Conservation (phyloP, 83 land plant species). For the Picea abies region DNA sequence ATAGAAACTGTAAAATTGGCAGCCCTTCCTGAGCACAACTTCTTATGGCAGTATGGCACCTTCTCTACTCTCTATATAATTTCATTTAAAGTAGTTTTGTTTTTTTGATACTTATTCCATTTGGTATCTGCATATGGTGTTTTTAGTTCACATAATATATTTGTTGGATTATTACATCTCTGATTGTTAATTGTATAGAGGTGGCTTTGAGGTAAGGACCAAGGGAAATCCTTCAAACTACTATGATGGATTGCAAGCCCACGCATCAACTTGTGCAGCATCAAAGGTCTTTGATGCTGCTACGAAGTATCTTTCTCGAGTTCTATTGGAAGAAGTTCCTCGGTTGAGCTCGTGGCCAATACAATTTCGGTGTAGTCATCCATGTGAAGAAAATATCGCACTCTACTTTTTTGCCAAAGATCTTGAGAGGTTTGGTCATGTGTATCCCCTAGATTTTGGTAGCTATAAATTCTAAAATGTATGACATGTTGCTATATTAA, state of each 20-base stretch:
- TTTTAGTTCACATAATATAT: not conserved
- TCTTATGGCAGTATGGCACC: constrained; percentile 68
- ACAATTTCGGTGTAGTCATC: constrained; percentile 41
- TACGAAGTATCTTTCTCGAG: constrained; percentile 31
- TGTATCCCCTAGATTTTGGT: not conserved
- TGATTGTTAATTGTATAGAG: constrained; percentile 42
- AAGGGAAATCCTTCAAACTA: constrained; percentile 37
- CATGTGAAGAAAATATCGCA: constrained; percentile 70
- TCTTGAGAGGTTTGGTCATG: constrained; percentile 46
- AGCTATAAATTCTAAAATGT: not conserved
- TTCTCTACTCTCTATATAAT: not conserved
- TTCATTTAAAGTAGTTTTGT: constrained; percentile 10
- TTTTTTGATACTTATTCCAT: not conserved
- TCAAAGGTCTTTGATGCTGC: constrained; percentile 54
- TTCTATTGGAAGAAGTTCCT: constrained; percentile 57
- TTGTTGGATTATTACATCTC: not conserved
- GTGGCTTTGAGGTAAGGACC: constrained; percentile 58
- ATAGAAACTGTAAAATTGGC: constrained; percentile 15
- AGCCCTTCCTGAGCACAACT: constrained; percentile 59
- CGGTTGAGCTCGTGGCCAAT: constrained; percentile 65
- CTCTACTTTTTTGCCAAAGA: constrained; percentile 80
- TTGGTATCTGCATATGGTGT: not conserved
- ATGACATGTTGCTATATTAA: not conserved
- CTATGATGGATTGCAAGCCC: constrained; percentile 72
- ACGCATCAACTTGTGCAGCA: constrained; percentile 67